Evolutionary conservation across 2,329 filamentous ascomycete genomes (phyloP), one percentile per base, ranked within the genome.

Genomic region (Acephala macrosclerotiorum): DNA sequence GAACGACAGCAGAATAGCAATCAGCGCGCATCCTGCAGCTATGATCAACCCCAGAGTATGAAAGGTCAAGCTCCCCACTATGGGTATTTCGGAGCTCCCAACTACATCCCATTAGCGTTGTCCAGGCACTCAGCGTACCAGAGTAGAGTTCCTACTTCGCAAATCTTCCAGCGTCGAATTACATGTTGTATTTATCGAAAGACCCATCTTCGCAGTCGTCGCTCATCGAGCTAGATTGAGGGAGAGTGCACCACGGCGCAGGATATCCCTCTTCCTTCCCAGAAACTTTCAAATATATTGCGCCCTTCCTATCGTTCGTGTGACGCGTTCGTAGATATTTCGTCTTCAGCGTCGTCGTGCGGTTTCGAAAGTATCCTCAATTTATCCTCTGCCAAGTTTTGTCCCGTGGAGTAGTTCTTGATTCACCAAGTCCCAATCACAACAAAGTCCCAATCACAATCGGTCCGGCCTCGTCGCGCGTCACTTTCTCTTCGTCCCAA

Each of bases 41-140:
- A 88, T 80, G 66, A 87, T 79, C 66, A 86, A 77, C 38, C 85
- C 84, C 36, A 88, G 77, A 53, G 82, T 74, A 72, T 88, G 85
- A 70, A 88, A 88, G 68, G 82, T 86, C 64, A 87, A 73, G 58
- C 76, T 70, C 35, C 83, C 83, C 60, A 79, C 79, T 66, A 88
- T 76, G 56, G 79, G 75, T 56, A 76, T 76, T 75, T 87, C 85
- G 36, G 81, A 73, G 33, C 9, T 45, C 1, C 72, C 74, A 69
- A 76, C 78, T 80, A 68, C 38, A 40, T 65, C 36, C 16, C 40
- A 56, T 74, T 69, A 74, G 72, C 58, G 66, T 61, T 38, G 45
- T 36, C n/a, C 22, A 18, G 63, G 40, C 22, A 26, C 20, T 58
- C n/a, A 18, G 14, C 33, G 20, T 35, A 8, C n/a, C n/a, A 36